A percentile compares a stretch with the other conserved stretches of the same genome.
Conservation (phyloP, 495 filamentous ascomycete species). For the Penicillium robsamsonii region DNA sequence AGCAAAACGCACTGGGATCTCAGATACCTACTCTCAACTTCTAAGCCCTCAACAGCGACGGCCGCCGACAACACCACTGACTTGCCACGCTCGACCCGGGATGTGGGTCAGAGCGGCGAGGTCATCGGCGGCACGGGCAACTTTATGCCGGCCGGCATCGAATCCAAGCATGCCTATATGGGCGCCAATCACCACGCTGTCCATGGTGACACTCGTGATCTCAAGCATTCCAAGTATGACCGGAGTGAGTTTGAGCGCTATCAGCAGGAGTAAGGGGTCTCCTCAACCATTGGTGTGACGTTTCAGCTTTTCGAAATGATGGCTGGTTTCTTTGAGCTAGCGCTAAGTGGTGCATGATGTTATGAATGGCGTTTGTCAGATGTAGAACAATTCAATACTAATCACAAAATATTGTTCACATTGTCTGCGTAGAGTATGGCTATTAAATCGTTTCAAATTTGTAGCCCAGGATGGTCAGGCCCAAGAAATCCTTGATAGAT, state of each 20-base stretch:
- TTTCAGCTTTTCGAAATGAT: not conserved
- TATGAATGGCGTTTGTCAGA: not conserved
- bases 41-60: slow-evolving; percentile 34
- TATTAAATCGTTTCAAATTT: slow-evolving; percentile 12
- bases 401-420: not conserved
- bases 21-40: not conserved
- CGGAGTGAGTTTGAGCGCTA: slow-evolving; percentile 42
- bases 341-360: not conserved
- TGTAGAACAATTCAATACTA: slow-evolving; percentile 1
- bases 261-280: slow-evolving; percentile 24
- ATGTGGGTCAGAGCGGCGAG: slow-evolving; percentile 47
- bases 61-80: slow-evolving; percentile 54
- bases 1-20: not conserved
- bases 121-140: slow-evolving; percentile 53
- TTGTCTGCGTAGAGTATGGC: not conserved
- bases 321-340: not conserved
- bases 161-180: slow-evolving; percentile 46
- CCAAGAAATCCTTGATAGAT: slow-evolving; percentile 42
- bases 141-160: slow-evolving; percentile 41
- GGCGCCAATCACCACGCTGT: slow-evolving; percentile 33
- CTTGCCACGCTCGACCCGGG: slow-evolving; percentile 48
- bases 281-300: slow-evolving; percentile 15
- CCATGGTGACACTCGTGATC: slow-evolving; percentile 36
- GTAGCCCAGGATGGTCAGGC: slow-evolving; percentile 7
- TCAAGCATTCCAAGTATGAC: slow-evolving; percentile 45